These are phyloP conservation scores for Gossypium gossypioides DNA, from an alignment of 441 rosid species.

Conservation along the genomic window DNA sequence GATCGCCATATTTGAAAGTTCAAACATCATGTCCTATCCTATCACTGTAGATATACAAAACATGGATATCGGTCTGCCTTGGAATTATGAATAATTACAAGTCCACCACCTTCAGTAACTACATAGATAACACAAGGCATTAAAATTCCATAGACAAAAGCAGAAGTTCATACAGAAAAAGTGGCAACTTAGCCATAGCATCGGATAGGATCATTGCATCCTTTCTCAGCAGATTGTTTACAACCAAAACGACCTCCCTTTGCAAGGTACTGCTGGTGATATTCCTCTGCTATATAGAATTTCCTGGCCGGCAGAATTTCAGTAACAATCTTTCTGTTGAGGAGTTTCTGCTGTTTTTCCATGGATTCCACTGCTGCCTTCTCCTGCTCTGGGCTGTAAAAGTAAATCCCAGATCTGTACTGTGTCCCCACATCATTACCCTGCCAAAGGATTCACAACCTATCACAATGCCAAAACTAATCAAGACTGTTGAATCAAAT, in stretches of 20 bases:
- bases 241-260: slow-evolving; percentile 75
- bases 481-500: background rate
- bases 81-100: background rate
- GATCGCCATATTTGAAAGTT: background rate
- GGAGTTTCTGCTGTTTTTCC: slow-evolving; percentile 48
- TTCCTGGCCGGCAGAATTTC: slow-evolving; percentile 78
- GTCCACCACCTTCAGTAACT: background rate
- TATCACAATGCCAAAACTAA: slow-evolving; percentile 6
- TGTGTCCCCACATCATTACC: slow-evolving; percentile 86
- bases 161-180: background rate
- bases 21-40: background rate
- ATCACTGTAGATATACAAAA: background rate
- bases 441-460: slow-evolving; percentile 25
- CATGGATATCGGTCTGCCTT: background rate
- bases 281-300: slow-evolving; percentile 78
- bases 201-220: slow-evolving; percentile 77
- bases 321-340: slow-evolving; percentile 61
- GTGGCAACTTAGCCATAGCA: slow-evolving; percentile 60
- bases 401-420: slow-evolving; percentile 82
- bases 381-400: slow-evolving; percentile 78
- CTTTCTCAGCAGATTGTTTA: slow-evolving; percentile 59
- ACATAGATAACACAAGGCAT: background rate
- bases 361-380: slow-evolving; percentile 51
- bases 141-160: background rate
- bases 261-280: slow-evolving; percentile 79